phyloP scores from a whole-genome alignment of 257 asterid species.

The Petunia secreta region DNA sequence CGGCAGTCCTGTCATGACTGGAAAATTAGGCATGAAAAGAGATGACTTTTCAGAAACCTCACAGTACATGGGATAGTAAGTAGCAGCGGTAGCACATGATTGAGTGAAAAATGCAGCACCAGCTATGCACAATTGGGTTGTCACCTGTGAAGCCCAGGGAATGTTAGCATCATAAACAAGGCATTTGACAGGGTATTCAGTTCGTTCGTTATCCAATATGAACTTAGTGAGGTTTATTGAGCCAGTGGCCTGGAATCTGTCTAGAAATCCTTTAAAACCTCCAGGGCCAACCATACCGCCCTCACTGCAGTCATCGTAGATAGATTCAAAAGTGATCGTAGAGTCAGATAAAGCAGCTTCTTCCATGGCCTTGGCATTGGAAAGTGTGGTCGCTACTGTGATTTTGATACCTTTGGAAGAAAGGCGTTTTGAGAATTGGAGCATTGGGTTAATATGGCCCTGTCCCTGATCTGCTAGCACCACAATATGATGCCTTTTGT shows the following conservation, averaged over 20 bases:
- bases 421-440: conserved; percentile 57
- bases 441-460: conserved; percentile 66
- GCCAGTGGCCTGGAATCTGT: conserved; percentile 54
- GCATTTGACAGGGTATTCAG: conserved; percentile 52
- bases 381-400: conserved; percentile 50
- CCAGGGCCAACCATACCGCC: conserved; percentile 59
- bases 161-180: conserved; percentile 59
- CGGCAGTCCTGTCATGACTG: conserved; percentile 43
- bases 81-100: conserved; percentile 59
- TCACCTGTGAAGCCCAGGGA: conserved; percentile 53
- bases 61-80: conserved; percentile 56
- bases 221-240: conserved; percentile 43
- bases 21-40: conserved; percentile 38
- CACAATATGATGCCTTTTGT: conserved; percentile 43
- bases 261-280: conserved; percentile 59
- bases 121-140: conserved; percentile 40
- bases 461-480: conserved; percentile 64
- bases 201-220: conserved; percentile 34
- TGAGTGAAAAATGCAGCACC: conserved; percentile 62
- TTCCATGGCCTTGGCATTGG: conserved; percentile 43
- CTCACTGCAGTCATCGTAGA: conserved; percentile 45
- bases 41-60: conserved; percentile 39
- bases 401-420: conserved; percentile 58
- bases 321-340: conserved; percentile 38
- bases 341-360: conserved; percentile 31